phyloP scores from a whole-genome alignment of 768 basidiomycete species.

The Kwoniella shandongensis region DNA sequence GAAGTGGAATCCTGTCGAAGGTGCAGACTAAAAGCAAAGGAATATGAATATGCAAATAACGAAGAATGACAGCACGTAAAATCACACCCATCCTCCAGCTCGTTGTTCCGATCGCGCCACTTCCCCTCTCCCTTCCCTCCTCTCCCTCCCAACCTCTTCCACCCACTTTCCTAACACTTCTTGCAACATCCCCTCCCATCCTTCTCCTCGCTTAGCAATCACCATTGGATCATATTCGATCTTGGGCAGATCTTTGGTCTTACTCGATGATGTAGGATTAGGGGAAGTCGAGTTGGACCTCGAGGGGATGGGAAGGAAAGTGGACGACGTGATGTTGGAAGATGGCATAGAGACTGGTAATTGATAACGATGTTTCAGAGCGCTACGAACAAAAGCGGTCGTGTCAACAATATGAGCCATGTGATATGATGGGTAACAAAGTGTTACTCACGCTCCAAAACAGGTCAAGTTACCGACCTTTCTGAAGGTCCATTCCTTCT shows the following conservation, averaged over 20 bases:
- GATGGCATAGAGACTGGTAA: slow-evolving; percentile 21
- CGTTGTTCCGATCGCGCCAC: too few relatives aligned
- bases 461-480: slow-evolving; percentile 45
- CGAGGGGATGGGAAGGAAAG: slow-evolving; percentile 1
- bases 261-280: slow-evolving; percentile 8
- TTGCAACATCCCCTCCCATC: slow-evolving; percentile 43
- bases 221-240: slow-evolving; percentile 43
- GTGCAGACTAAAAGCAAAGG: too few relatives aligned
- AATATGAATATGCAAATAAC: too few relatives aligned
- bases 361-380: slow-evolving; percentile 45
- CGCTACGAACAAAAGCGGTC: slow-evolving; percentile 24
- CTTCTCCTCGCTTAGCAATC: slow-evolving; percentile 39
- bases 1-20: too few relatives aligned
- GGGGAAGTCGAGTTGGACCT: slow-evolving; percentile 1
- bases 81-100: too few relatives aligned
- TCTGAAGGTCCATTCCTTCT: slow-evolving; percentile 51
- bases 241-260: slow-evolving; percentile 3
- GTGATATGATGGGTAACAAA: neutral
- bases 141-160: slow-evolving; percentile 28
- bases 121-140: slow-evolving; percentile 1
- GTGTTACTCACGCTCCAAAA: slow-evolving; percentile 49
- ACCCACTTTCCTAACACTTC: slow-evolving; percentile 36
- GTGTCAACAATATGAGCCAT: neutral
- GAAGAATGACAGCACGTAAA: too few relatives aligned
- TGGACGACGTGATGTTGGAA: neutral